Evolutionary conservation across 2,329 filamentous ascomycete genomes (phyloP).

Genomic region (Microthyrium microscopicum): DNA sequence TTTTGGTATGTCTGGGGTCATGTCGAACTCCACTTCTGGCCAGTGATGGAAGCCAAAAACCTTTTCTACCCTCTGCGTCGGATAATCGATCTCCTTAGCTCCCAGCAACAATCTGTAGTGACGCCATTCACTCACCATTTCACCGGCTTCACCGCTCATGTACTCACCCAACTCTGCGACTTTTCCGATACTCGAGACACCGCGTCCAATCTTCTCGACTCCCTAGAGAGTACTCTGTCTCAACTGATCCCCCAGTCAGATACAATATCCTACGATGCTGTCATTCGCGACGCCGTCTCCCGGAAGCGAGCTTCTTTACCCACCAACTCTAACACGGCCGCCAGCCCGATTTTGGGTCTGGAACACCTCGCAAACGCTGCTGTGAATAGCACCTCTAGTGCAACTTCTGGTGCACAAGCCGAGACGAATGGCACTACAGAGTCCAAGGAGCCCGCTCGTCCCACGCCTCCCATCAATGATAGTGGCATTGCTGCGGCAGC

Average conservation of each 20-base stretch:
- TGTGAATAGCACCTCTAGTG: not conserved
- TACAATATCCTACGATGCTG: conserved; percentile 1
- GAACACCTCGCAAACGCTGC: conserved; percentile 4
- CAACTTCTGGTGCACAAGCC: too few relatives aligned
- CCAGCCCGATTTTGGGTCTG: not conserved
- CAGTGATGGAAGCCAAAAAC: not conserved
- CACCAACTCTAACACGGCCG: not conserved
- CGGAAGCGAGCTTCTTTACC: not conserved
- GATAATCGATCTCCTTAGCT: not conserved
- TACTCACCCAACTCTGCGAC: conserved; percentile 2
- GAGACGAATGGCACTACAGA: too few relatives aligned
- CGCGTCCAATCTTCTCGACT: not conserved
- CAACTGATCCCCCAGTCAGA: not conserved
- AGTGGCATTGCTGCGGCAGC: not conserved
- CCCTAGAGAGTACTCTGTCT: not conserved
- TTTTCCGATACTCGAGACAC: conserved; percentile 1
- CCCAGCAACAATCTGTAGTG: not conserved
- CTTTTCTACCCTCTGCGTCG: not conserved
- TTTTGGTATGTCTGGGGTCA: not conserved
- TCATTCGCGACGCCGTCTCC: not conserved
- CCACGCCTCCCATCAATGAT: not conserved
- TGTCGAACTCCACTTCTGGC: not conserved
- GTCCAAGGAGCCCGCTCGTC: too few relatives aligned
- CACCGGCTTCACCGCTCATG: conserved; percentile 2
- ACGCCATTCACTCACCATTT: conserved; percentile 2